Evolutionary conservation across 257 asterid species (phyloP), one percentile per base, ranked within the genome.

Genomic region (Nicotiana noctiflora): DNA sequence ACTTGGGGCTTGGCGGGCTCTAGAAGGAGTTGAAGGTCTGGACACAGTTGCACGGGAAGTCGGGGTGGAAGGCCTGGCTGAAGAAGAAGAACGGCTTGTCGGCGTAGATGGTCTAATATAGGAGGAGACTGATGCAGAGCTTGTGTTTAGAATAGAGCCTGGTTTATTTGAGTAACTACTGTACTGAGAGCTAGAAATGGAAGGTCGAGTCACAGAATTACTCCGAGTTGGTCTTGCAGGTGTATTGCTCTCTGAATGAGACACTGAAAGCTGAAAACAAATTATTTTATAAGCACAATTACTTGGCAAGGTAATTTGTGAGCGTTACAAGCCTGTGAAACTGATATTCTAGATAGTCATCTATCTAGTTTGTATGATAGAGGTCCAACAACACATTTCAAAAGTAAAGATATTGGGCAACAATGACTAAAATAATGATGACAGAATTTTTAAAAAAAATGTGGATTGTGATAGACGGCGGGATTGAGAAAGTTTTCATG

Each of bases 71-170:
- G 97, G 92, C 84, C 98, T 93, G 83, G 97, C 57, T 51, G 87
- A 82, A 31, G 97, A 90, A 80, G 97, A 92, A 65, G 98, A 86
- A 65, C 96, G 93, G 63, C 84, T 85, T 55, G 92, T 91, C 46
- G 97, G 99, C 61, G 99, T 92, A 76, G 98, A 94, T 79, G 98
- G 94, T 82, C 99, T 90, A 80, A 92, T 94, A 83, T 94, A 92
- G 78, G 99, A 96, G 52, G 99, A 94, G 79, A 96, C 98, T 2
- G 99, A 96, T 78, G 98, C 90, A 80, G 98, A 94, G 87, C 99
- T 96, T 62, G 98, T 92, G 90, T 92, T 96, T 74, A 96, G 96
- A 79, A 96, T 88, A 83, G 87, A 81, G 67, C 90, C 86, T 34
- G 97, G 87, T 85, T 90, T 91, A 78, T 90, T 90, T 83, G 97